These are phyloP conservation scores for Magnaporthiopsis poae DNA, from an alignment of 2,329 filamentous ascomycete genomes.

Conservation along the genomic window DNA sequence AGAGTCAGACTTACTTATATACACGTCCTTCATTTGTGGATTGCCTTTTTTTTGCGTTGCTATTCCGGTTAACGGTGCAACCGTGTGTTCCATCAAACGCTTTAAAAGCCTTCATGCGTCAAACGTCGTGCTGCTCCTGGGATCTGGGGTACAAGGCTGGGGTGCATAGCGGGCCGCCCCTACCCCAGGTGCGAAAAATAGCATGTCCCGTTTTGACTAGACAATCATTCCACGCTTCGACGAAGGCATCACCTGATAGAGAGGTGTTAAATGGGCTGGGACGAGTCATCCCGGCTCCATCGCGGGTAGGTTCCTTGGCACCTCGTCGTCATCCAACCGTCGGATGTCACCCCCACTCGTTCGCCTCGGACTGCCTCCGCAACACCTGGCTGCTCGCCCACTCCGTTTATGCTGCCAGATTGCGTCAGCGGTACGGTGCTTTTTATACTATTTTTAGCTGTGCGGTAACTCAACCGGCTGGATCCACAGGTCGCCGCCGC, in stretches of 20 bases:
- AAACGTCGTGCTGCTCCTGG: neutral
- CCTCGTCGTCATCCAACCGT: no score
- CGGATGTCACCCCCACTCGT: neutral
- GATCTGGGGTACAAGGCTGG: neutral
- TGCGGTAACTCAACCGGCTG: neutral
- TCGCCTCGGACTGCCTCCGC: no score
- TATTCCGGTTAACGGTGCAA: neutral
- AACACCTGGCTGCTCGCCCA: no score
- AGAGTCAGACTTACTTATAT: neutral
- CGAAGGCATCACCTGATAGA: no score
- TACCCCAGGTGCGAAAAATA: neutral
- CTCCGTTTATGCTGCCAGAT: no score
- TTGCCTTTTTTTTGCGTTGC: neutral
- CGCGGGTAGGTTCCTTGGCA: no score
- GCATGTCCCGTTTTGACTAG: no score
- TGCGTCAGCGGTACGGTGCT: no score
- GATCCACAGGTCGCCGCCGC: no score
- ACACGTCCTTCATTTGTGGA: neutral
- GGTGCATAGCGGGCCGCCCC: no score
- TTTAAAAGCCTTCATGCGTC: neutral
- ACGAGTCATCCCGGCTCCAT: neutral
- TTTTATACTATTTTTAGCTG: no score
- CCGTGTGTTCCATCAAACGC: neutral
- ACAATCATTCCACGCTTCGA: no score
- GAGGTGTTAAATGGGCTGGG: neutral